Percentiles rank a stretch among this genome's conserved stretches.
phyloP scores from a whole-genome alignment of 23 red algal genomes.

The Rhodosorus marinus region DNA sequence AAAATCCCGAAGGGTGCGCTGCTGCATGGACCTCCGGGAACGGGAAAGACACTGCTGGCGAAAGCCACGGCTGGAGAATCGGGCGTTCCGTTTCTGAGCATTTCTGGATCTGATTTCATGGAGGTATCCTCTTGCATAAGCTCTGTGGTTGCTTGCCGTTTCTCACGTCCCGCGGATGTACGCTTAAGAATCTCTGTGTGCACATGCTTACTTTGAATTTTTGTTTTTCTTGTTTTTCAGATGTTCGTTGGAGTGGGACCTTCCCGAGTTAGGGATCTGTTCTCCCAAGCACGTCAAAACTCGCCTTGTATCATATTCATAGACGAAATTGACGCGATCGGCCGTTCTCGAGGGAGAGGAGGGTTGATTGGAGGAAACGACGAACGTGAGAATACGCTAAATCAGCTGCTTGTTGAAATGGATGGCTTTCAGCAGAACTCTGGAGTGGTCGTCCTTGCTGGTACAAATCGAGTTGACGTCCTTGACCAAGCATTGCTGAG shows the following conservation, averaged over 20 bases:
- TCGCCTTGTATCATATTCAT: constrained; percentile 95
- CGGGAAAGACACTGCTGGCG: constrained; percentile 92
- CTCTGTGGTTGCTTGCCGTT: no score
- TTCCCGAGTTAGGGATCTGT: constrained; percentile 84
- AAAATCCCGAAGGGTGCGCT: constrained; percentile 94
- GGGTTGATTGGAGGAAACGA: constrained; percentile 94
- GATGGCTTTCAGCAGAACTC: constrained; percentile 91
- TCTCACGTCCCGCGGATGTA: no score
- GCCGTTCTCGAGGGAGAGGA: constrained; percentile 63
- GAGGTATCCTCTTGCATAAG: no score
- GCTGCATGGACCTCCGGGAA: constrained; percentile 88
- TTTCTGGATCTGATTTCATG: constrained; percentile 97
- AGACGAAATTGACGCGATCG: constrained; percentile 99
- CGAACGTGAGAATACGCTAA: constrained; percentile 97
- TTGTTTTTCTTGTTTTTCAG: no score
- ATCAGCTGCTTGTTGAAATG: constrained; percentile 99
- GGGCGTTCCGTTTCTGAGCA: constrained; percentile 91
- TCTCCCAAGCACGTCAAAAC: constrained; percentile 85
- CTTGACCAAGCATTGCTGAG: constrained; percentile 86
- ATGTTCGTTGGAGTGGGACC: constrained; percentile 99
- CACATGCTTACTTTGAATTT: no score
- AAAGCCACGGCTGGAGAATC: constrained; percentile 95
- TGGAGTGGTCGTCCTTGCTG: constrained; percentile 89
- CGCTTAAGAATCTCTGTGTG: no score
- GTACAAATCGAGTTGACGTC: constrained; percentile 90